phyloP scores from a whole-genome alignment of 495 filamentous ascomycete genomes.

The Daldinia concentrica region DNA sequence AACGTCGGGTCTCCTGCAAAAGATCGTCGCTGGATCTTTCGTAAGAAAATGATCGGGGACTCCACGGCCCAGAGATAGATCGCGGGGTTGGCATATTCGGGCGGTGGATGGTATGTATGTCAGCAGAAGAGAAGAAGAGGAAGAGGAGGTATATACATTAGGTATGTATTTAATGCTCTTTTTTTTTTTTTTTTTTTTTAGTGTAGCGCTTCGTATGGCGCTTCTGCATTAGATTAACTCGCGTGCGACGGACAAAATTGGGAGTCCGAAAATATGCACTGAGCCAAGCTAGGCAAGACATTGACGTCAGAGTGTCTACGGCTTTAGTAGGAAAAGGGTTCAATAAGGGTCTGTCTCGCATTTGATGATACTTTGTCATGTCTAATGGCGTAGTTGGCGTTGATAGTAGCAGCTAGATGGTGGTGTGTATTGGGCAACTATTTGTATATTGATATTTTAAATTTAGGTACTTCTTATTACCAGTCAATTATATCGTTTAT shows the following conservation, averaged over 20 bases:
- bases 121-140: constrained; percentile 1
- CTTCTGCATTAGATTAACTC: neutral
- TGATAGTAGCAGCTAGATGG: constrained; percentile 8
- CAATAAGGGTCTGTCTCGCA: constrained; percentile 1
- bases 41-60: constrained; percentile 31
- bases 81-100: constrained; percentile 31
- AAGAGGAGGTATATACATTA: neutral
- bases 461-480: neutral
- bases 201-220: neutral
- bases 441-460: neutral
- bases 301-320: constrained; percentile 28
- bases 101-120: neutral
- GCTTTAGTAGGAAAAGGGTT: constrained; percentile 1
- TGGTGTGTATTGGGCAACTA: constrained; percentile 6
- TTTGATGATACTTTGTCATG: constrained; percentile 19
- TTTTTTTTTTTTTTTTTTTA: neutral
- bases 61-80: constrained; percentile 19
- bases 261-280: constrained; percentile 18
- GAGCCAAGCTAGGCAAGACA: constrained; percentile 28
- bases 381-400: constrained; percentile 41
- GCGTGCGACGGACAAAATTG: neutral
- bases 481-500: constrained; percentile 21
- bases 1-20: constrained; percentile 2
- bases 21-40: constrained; percentile 27
- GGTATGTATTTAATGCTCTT: neutral